phyloP scores from a whole-genome alignment of 768 basidiomycete species.

The Tulasnella sp. region DNA sequence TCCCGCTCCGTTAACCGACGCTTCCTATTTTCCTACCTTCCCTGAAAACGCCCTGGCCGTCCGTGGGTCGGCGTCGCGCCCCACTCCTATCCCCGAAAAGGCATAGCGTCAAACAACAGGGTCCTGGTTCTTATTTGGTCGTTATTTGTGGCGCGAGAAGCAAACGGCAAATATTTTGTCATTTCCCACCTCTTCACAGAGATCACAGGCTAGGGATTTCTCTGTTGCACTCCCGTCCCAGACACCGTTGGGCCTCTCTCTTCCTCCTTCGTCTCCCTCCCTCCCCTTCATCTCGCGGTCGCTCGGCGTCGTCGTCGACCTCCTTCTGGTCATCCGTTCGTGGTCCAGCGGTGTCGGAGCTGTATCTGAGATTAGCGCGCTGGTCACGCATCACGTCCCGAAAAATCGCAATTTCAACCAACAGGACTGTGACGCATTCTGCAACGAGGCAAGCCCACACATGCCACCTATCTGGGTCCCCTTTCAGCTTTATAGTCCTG shows the following conservation, averaged over 20 bases:
- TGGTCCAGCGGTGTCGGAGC: not conserved
- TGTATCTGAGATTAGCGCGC: not conserved
- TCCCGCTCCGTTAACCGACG: not conserved
- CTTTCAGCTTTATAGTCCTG: constrained; percentile 10
- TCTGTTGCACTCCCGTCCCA: constrained; percentile 13
- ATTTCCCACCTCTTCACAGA: not conserved
- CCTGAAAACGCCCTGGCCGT: not conserved
- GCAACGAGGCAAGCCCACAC: constrained; percentile 25
- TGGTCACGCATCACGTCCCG: constrained; percentile 15
- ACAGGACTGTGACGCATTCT: constrained; percentile 17
- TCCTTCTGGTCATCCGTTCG: not conserved
- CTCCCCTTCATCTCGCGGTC: not conserved
- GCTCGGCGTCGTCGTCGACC: constrained; percentile 2
- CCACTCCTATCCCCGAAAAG: not conserved
- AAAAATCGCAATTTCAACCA: constrained; percentile 22
- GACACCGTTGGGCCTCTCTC: not conserved
- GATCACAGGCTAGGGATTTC: not conserved
- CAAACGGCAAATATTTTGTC: constrained; percentile 2
- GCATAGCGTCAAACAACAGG: not conserved
- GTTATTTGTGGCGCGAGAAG: constrained; percentile 16
- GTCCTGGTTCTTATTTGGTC: not conserved
- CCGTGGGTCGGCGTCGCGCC: not conserved
- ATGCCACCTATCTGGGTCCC: not conserved
- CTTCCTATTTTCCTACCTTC: not conserved
- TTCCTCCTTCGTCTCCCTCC: not conserved